Evolutionary conservation across 1,284 basidiomycete species (phyloP), one percentile per base, ranked within the genome.

Genomic region (Hymenochaete sp.): DNA sequence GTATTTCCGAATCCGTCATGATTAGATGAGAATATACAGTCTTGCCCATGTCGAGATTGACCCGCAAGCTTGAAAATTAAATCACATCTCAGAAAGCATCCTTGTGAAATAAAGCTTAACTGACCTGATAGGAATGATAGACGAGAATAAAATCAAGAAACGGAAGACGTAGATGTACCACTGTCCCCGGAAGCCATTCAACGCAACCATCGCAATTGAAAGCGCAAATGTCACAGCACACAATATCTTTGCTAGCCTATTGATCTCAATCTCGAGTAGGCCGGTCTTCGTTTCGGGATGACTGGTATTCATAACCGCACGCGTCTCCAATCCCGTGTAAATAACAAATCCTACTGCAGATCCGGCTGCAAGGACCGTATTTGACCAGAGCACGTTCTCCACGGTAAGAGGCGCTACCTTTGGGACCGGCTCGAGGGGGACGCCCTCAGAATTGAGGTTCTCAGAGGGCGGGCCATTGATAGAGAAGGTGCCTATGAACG

Each of bases 1-100:
- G 90, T 53, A 99, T 98, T 64, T 98, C 92, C 33, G 59, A 59
- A 63, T 99, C 96, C 49, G 77, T 81, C 82, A 93, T 92, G 50
- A 98, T 98, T 56, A 95, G 89, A 38, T 87, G 81, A 0, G 92
- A 91, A 57, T 98, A 98, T 33, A 98, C 89, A 0, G 93, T 98
- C 68, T 99, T 99, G 50, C 95, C 96, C 93, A 99, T 98, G 62
- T 99, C 96, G 41, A 98, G 73, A 57, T 99, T 99, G 50, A 99
- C 95, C 21, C 96, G 87, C 43, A 99, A 70, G 72, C 92, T 97
- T 49, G 5, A 43, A 9, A n/a, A 9, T 2, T 1, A 4, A 45
- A 29, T 39, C 19, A 44, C 8, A 14, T 29, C 26, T 29, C 13
- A 18, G 31, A 16, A 45, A 28, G 39, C 10, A 33, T 21, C 8